These are phyloP conservation scores for Narthecium ossifragum DNA, from an alignment of 106 monocot genomes.

Conservation along the genomic window DNA sequence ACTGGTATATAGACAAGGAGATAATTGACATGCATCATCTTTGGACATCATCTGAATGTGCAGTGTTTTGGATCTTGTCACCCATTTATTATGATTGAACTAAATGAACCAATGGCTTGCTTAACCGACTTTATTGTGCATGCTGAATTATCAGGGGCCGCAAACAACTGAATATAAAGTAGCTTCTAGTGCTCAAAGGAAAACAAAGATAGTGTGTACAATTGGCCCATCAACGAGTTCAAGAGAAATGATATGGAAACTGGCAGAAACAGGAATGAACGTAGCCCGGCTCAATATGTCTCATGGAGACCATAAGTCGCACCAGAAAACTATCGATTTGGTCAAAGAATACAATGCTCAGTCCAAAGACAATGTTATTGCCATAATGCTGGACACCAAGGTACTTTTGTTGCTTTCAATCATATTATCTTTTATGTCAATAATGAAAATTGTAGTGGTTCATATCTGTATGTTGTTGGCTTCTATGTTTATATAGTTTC, in stretches of 20 bases:
- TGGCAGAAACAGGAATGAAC: slow-evolving; percentile 66
- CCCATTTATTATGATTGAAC: not conserved
- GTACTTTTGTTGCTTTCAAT: slow-evolving; percentile 3
- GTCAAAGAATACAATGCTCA: slow-evolving; percentile 63
- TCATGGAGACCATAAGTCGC: slow-evolving; percentile 59
- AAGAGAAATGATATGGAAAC: slow-evolving; percentile 65
- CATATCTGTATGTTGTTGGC: not conserved
- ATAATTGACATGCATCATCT: too few relatives aligned
- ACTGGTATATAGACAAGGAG: too few relatives aligned
- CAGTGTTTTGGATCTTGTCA: not conserved
- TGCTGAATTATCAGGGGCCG: not conserved
- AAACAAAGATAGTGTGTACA: slow-evolving; percentile 70
- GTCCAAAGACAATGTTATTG: slow-evolving; percentile 29
- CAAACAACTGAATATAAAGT: slow-evolving; percentile 3
- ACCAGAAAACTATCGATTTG: slow-evolving; percentile 54
- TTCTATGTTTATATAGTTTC: not conserved
- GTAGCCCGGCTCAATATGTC: slow-evolving; percentile 76
- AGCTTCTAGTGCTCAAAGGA: slow-evolving; percentile 20
- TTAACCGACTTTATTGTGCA: not conserved
- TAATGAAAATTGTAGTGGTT: not conserved
- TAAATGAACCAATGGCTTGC: not conserved
- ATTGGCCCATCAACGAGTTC: slow-evolving; percentile 47
- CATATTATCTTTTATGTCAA: not conserved
- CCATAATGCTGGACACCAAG: slow-evolving; percentile 49
- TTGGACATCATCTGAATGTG: not conserved